phyloP scores from a whole-genome alignment of 2,329 filamentous ascomycete species.

The Diplocarpon mali region DNA sequence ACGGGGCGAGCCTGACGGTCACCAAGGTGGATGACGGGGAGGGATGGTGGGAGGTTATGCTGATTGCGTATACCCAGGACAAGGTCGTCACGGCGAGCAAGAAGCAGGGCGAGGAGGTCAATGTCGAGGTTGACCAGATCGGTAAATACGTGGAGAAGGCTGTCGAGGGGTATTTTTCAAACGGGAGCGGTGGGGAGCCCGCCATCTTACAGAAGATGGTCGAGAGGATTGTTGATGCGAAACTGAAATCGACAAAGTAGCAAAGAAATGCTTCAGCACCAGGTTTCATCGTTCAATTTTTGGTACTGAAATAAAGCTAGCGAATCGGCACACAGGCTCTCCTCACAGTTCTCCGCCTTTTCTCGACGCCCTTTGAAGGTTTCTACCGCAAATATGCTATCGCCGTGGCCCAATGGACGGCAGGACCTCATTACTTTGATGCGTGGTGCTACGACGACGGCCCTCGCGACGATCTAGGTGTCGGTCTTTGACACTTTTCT shows the following conservation, averaged over 20 bases:
- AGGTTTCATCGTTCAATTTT: no score
- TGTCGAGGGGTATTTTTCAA: constrained; percentile 67
- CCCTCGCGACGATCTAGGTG: no score
- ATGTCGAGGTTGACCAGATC: constrained; percentile 35
- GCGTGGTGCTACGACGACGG: no score
- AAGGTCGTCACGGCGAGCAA: constrained; percentile 50
- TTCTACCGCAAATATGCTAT: no score
- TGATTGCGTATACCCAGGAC: constrained; percentile 93
- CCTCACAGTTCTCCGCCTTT: no score
- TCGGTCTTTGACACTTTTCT: no score
- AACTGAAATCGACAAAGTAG: constrained; percentile 30
- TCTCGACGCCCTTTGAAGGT: no score
- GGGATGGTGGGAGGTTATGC: constrained; percentile 91
- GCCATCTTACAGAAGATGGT: constrained; percentile 62
- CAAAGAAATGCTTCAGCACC: no score
- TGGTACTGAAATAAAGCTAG: no score
- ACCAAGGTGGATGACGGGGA: constrained; percentile 71
- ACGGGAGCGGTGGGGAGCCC: constrained; percentile 38
- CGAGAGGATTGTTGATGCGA: constrained; percentile 62
- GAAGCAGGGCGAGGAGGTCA: constrained; percentile 27
- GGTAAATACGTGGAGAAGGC: constrained; percentile 86
- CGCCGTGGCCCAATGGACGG: no score
- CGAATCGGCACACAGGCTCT: no score
- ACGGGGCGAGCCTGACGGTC: constrained; percentile 88
- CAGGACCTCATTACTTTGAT: no score